A percentile compares a stretch with the other conserved stretches of the same genome.
Conservation (phyloP, 768 basidiomycete species). For the Chalciporus piperatus region DNA sequence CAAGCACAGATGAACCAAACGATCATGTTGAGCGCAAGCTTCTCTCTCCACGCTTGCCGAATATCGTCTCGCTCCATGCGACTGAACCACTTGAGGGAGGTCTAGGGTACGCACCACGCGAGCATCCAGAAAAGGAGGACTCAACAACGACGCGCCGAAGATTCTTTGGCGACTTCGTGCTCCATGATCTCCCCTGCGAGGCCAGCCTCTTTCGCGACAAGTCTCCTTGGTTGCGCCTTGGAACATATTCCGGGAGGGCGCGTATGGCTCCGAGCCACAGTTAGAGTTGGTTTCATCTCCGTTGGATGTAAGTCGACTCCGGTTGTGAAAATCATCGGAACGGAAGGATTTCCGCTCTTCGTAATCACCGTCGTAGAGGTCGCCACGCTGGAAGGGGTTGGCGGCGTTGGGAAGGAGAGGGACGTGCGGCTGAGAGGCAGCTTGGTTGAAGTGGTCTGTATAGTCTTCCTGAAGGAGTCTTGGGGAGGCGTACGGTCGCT, state of each 20-base stretch:
- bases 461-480: too few relatives aligned
- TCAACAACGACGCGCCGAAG: constrained; percentile 81
- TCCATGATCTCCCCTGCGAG: constrained; percentile 84
- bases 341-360: constrained; percentile 72
- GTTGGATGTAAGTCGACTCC: constrained; percentile 73
- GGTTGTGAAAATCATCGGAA: constrained; percentile 77
- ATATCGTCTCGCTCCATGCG: constrained; percentile 93
- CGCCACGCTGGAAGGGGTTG: constrained; percentile 69
- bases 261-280: too few relatives aligned
- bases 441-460: constrained; percentile 48
- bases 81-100: constrained; percentile 69
- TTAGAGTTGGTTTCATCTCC: too few relatives aligned
- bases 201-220: constrained; percentile 71
- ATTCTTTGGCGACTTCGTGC: constrained; percentile 84
- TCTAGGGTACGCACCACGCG: constrained; percentile 94
- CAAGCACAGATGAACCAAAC: constrained; percentile 94
- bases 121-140: constrained; percentile 82
- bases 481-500: too few relatives aligned
- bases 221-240: constrained; percentile 66
- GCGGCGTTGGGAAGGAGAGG: constrained; percentile 84
- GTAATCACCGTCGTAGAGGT: constrained; percentile 69
- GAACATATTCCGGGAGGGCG: too few relatives aligned
- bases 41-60: constrained; percentile 96
- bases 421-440: constrained; percentile 64
- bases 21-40: constrained; percentile 89